Evolutionary conservation across 2,329 filamentous ascomycete genomes (phyloP), one percentile per base, ranked within the genome.

Genomic region (Ascochyta pisi): DNA sequence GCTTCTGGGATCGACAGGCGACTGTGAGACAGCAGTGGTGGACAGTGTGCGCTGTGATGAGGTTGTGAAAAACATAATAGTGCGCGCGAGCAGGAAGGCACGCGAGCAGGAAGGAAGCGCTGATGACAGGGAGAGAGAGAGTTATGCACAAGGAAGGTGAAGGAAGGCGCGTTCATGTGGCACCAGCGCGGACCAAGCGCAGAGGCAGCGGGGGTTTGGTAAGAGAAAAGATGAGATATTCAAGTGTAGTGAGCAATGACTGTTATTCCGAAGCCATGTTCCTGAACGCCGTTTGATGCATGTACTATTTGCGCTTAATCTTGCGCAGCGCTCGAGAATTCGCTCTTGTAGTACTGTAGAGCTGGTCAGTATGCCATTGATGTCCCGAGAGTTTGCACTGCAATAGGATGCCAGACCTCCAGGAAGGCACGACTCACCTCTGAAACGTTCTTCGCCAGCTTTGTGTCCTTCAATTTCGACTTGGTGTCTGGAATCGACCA

Each of bases 401-500:
- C 41, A 38, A 13, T 41, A 52, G 50, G 62, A 48, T 54, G 40
- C 53, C 68, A 39, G 57, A 74, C 69, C 63, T 70, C 68, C 27
- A 73, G 56, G 53, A 73, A 74, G 58, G 59, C 66, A 53, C 44
- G 53, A 73, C 70, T 69, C 63, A 76, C 75, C 63, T 76, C 73
- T 55, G 68, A 65, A 13, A 71, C 67, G 19, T 73, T 70, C 43
- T 66, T 69, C 6, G 73, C 71, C 51, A 75, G 44, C 54, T 69
- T 74, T 40, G 65, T 62, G 50, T 73, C 60, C 44, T 57, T 67
- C 54, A 74, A 40, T 43, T 54, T 63, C 22, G 57, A 54, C 35
- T 57, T 63, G 24, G 60, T 43, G 15, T 54, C 60, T 10, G 73
- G 73, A 47, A 75, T 60, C 24, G 47, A 82, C 95, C 95, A 98